phyloP scores from a whole-genome alignment of 176 grass and related monocot species.

The Bromus sterilis region DNA sequence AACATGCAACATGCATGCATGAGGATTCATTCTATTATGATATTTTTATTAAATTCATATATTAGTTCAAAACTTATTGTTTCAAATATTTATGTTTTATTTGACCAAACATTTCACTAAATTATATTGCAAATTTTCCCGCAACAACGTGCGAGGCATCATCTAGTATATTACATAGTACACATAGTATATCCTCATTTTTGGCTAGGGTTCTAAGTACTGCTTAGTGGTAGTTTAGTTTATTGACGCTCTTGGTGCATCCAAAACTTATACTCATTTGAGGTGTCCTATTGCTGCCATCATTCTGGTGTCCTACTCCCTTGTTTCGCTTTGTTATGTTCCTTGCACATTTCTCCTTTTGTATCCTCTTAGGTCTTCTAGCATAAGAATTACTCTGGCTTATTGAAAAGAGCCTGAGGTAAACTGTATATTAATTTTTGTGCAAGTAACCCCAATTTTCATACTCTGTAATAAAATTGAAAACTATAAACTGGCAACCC shows the following conservation, averaged over 20 bases:
- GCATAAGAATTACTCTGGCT: neutral
- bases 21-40: too few relatives aligned
- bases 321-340: constrained; percentile 10
- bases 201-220: neutral
- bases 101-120: too few relatives aligned
- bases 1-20: too few relatives aligned
- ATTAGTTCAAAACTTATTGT: too few relatives aligned
- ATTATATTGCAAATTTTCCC: too few relatives aligned
- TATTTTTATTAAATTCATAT: too few relatives aligned
- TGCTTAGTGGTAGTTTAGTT: constrained; percentile 1
- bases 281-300: neutral
- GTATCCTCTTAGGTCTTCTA: neutral
- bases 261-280: neutral
- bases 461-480: neutral
- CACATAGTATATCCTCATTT: neutral
- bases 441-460: neutral
- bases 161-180: neutral
- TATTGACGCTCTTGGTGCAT: neutral
- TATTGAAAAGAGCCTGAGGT: neutral
- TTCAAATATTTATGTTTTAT: too few relatives aligned
- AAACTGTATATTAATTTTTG: neutral
- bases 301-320: neutral
- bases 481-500: neutral
- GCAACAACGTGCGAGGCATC: too few relatives aligned
- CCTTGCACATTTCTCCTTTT: neutral